Conservation (phyloP, 2,329 filamentous ascomycete species). For the Ploettnerulaceae sp. region DNA sequence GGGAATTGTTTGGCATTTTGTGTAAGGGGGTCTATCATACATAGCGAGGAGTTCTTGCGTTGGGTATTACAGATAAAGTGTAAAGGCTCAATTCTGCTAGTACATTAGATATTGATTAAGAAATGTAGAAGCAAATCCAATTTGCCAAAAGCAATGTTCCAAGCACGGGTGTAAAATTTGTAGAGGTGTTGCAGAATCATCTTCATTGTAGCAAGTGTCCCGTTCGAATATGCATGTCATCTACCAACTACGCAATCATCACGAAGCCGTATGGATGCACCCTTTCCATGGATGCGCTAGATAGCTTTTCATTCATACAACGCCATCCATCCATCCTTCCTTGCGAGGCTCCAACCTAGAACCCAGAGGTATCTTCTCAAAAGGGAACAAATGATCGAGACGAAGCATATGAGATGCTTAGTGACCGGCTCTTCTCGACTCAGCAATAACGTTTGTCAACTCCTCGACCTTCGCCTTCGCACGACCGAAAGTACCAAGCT, state of each 20-base stretch:
- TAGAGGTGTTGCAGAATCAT: constrained; percentile 3
- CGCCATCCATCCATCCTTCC: constrained; percentile 20
- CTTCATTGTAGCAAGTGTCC: neutral
- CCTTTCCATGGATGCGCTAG: no score
- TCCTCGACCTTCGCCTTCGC: constrained; percentile 99
- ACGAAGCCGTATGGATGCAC: no score
- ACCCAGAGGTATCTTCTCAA: constrained; percentile 10
- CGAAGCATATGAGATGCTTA: constrained; percentile 42
- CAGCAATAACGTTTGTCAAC: constrained; percentile 95
- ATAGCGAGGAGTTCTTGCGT: constrained; percentile 30
- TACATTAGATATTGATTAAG: no score
- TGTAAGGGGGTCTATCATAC: constrained; percentile 2
- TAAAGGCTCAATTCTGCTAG: no score
- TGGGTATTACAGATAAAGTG: no score
- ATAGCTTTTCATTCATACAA: constrained; percentile 28
- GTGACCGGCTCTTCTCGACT: constrained; percentile 77
- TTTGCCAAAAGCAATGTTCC: no score
- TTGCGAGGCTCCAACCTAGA: no score
- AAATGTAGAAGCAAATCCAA: no score
- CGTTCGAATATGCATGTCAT: no score
- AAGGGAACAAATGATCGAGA: neutral
- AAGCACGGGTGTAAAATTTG: neutral
- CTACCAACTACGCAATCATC: no score
- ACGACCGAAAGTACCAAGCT: constrained; percentile 98
- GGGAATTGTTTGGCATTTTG: constrained; percentile 1